Evolutionary conservation across 352 stramenopile species (phyloP).

Genomic region (Pythium coloratum): DNA sequence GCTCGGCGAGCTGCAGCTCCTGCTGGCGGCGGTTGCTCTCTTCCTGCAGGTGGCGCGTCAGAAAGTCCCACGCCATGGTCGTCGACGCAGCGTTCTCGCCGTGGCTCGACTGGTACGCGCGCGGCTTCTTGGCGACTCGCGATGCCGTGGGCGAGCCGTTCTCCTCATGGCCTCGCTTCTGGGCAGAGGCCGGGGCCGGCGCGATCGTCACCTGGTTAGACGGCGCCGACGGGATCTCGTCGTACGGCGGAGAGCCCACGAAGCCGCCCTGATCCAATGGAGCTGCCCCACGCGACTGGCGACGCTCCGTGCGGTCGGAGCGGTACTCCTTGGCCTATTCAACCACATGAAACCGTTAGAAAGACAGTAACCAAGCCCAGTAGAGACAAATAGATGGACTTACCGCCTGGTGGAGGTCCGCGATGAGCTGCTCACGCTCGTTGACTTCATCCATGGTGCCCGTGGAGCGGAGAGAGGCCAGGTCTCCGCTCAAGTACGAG

Average conservation of each 20-base stretch:
- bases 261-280: constrained; percentile 7
- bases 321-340: constrained; percentile 23
- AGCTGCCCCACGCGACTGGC: constrained; percentile 14
- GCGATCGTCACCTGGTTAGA: not conserved
- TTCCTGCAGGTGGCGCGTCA: constrained; percentile 23
- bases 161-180: constrained; percentile 19
- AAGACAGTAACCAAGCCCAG: too few relatives aligned
- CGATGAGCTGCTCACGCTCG: constrained; percentile 30
- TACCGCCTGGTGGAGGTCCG: constrained; percentile 24
- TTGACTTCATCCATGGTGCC: constrained; percentile 22
- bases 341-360: too few relatives aligned
- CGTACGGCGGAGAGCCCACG: constrained; percentile 5
- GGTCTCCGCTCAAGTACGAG: constrained; percentile 26
- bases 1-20: constrained; percentile 23
- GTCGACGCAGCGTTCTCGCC: constrained; percentile 5
- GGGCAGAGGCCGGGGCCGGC: not conserved
- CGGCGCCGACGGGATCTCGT: not conserved
- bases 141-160: constrained; percentile 9
- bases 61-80: constrained; percentile 20
- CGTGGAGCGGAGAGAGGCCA: constrained; percentile 23
- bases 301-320: constrained; percentile 18
- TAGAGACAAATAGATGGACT: not conserved
- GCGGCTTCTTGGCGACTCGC: constrained; percentile 14
- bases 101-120: not conserved
- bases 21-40: constrained; percentile 17